Conservation (phyloP, 306 rosid genomes). For the Cicer judaicum region DNA sequence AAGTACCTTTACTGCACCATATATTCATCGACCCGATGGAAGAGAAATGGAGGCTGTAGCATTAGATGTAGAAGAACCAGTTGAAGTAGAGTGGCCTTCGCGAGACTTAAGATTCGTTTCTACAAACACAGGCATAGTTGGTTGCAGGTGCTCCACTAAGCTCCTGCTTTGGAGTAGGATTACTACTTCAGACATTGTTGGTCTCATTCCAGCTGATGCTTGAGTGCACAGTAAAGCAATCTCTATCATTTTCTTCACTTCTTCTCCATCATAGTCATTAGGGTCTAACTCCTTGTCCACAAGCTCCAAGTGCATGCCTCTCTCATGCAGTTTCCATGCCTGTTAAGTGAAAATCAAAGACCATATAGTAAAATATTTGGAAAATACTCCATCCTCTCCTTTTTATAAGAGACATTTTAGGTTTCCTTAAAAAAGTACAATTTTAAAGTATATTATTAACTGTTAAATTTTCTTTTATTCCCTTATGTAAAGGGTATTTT, state of each 20-base stretch:
- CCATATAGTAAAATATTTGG: neutral
- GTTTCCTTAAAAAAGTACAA: neutral
- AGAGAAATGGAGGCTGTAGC: constrained; percentile 63
- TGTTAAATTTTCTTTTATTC: neutral
- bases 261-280: constrained; percentile 56
- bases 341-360: constrained; percentile 27
- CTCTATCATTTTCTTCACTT: constrained; percentile 57
- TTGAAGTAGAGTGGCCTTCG: constrained; percentile 56
- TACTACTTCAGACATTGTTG: constrained; percentile 71
- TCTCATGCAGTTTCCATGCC: constrained; percentile 69
- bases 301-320: constrained; percentile 50
- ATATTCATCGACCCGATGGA: constrained; percentile 54
- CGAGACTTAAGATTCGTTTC: constrained; percentile 49
- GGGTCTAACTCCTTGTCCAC: constrained; percentile 56
- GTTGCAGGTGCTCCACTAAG: constrained; percentile 41
- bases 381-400: neutral
- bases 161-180: constrained; percentile 58
- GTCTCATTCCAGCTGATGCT: constrained; percentile 61
- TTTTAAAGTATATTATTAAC: too few relatives aligned
- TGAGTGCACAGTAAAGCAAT: constrained; percentile 68
- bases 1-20: neutral
- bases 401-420: neutral
- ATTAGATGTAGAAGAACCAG: constrained; percentile 56
- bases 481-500: neutral
- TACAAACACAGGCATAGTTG: constrained; percentile 64